Evolutionary conservation across 1,284 basidiomycete species (phyloP), one percentile per base, ranked within the genome.

Genomic region (Ganoderma lucidum): DNA sequence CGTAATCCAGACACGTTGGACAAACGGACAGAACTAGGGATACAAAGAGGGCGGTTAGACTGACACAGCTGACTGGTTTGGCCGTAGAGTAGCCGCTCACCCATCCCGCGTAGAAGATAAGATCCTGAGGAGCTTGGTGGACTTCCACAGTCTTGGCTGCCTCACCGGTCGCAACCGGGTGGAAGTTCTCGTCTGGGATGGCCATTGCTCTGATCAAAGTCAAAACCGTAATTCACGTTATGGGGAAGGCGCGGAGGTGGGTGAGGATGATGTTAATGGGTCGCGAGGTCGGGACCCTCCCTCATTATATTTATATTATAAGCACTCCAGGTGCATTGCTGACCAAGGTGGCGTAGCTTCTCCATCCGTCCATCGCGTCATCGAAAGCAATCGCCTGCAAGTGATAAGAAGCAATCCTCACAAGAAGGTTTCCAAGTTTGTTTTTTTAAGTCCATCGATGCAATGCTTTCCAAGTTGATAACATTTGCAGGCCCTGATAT

Each of bases 21-120:
- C 89, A 71, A 84, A 93, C 0, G 90, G 91, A 73, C 91, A 92
- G 78, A 92, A 92, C 88, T 89, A 15, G 48, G 10, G n/a, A 51
- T 23, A 6, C n/a, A n/a, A 51, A 23, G 9, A 23, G 45, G 45
- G 2, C 14, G 14, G 42, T 8, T 23, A 48, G 45, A 37, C 6
- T 6, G 9, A 9, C 9, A 14, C 3, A 42, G 12, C 23, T 23
- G 23, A 23, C 23, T 14, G 10, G 41, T 42, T 42, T 42, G 12
- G 14, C 41, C 14, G 2, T 1, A 44, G 32, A 0, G n/a, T n/a
- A n/a, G n/a, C n/a, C n/a, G n/a, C n/a, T 56, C 70, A 86, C 87
- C 87, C 89, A 91, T 68, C 89, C 89, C 3, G 87, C 81, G 75
- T 88, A 90, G 75, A 91, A 88, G 0, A 88, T 82, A 14, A 92